Evolutionary conservation across 73 alveolate species (phyloP).

Genomic region (Uronychia setigera): DNA sequence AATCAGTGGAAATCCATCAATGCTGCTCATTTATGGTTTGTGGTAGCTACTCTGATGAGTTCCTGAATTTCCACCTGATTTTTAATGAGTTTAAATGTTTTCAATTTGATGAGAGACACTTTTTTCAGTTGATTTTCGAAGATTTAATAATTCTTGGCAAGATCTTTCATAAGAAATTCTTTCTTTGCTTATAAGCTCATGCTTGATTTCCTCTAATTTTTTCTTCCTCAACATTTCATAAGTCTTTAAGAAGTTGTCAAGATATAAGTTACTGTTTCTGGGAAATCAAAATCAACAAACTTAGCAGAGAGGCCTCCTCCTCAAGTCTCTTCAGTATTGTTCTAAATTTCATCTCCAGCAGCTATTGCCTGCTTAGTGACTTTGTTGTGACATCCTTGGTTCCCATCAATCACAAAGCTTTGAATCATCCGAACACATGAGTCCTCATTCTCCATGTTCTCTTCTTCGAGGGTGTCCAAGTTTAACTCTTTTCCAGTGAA

Average conservation of each 20-base stretch:
- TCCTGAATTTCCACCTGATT: too few species aligned
- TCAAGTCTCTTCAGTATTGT: too few species aligned
- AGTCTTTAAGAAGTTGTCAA: not conserved
- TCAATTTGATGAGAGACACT: too few species aligned
- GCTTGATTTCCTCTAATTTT: not conserved
- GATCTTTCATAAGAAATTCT: not conserved
- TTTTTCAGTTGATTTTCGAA: not conserved
- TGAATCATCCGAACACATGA: too few species aligned
- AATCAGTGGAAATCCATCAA: not conserved
- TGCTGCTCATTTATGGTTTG: not conserved
- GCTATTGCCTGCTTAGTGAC: too few species aligned
- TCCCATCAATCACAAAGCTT: too few species aligned
- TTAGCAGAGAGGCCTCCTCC: not conserved
- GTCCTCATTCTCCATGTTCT: too few species aligned
- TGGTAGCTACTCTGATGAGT: not conserved
- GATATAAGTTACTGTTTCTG: not conserved
- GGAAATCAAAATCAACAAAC: not conserved
- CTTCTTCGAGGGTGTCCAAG: not conserved
- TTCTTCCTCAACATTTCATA: not conserved
- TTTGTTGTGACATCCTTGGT: too few species aligned
- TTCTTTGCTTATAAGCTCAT: not conserved
- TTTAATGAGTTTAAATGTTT: too few species aligned
- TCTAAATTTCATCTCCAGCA: too few species aligned
- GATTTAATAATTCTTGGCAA: not conserved
- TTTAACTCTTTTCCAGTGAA: not conserved